phyloP scores from a whole-genome alignment of 2,329 filamentous ascomycete species.

The Alternaria viburni region DNA sequence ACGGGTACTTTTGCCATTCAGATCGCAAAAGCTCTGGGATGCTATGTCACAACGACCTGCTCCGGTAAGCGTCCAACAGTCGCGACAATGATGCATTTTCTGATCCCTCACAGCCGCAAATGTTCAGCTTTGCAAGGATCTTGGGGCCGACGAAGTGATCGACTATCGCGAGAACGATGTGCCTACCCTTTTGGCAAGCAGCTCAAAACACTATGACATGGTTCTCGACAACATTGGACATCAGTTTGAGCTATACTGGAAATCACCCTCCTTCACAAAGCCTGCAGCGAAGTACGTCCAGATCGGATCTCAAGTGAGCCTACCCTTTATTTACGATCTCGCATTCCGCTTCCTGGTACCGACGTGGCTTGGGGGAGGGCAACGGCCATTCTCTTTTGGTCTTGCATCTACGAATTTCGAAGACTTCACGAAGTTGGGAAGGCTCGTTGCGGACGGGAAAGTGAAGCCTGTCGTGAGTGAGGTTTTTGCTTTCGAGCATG shows the following conservation, averaged over 20 bases:
- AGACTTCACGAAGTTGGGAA: conserved; percentile 51
- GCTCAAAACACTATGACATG: conserved; percentile 57
- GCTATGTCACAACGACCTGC: conserved; percentile 63
- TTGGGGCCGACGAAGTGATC: conserved; percentile 68
- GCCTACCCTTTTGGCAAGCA: conserved; percentile 52
- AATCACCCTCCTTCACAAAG: conserved; percentile 22
- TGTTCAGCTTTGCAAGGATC: conserved; percentile 58
- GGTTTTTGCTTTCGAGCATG: conserved; percentile 60
- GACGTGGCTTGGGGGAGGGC: conserved; percentile 56
- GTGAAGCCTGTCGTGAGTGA: conserved; percentile 63
- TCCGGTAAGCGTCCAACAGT: conserved; percentile 46
- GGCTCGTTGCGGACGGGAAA: conserved; percentile 63
- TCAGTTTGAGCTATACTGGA: conserved; percentile 24
- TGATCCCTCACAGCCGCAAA: conserved; percentile 52
- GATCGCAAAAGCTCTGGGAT: conserved; percentile 65
- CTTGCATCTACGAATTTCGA: conserved; percentile 24
- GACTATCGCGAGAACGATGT: conserved; percentile 62
- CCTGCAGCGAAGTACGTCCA: conserved; percentile 25
- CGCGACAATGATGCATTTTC: not conserved
- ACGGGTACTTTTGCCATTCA: conserved; percentile 66
- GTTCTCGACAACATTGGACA: conserved; percentile 64
- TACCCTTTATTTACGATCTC: conserved; percentile 21
- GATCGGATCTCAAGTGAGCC: conserved; percentile 25
- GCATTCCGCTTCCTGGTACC: conserved; percentile 28
- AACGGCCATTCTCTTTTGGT: conserved; percentile 50